These are phyloP conservation scores for Omphalotus olearius DNA, from an alignment of 1,284 basidiomycete species.

Conservation along the genomic window DNA sequence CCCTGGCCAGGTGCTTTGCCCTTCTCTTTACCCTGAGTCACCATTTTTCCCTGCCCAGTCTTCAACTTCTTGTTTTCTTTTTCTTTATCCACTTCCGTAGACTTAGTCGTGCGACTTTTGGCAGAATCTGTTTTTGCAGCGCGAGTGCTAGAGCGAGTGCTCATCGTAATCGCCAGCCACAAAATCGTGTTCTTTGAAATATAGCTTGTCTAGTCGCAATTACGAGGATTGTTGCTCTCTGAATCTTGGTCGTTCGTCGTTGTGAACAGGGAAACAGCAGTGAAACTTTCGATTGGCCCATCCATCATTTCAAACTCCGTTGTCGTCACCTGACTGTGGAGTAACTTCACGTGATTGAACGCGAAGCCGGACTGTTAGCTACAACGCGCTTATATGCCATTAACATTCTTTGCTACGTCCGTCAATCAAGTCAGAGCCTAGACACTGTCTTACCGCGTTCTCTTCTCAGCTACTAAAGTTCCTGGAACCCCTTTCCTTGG, in stretches of 20 bases:
- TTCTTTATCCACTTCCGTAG: slow-evolving; percentile 3
- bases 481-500: too few species aligned
- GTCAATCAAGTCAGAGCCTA: too few species aligned
- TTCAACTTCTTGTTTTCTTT: slow-evolving; percentile 15
- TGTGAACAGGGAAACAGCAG: neutral
- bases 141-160: slow-evolving; percentile 34
- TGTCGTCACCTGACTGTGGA: too few species aligned
- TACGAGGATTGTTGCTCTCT: neutral
- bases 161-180: slow-evolving; percentile 30
- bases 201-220: too few species aligned
- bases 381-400: too few species aligned
- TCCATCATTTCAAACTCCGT: neutral
- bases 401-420: too few species aligned
- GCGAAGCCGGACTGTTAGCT: too few species aligned
- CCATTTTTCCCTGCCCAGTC: slow-evolving; percentile 1
- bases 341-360: too few species aligned
- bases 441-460: too few species aligned
- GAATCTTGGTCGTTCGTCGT: slow-evolving; percentile 1
- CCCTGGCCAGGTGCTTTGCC: slow-evolving; percentile 11
- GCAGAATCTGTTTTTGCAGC: slow-evolving; percentile 18
- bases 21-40: slow-evolving; percentile 9
- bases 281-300: too few species aligned
- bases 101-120: neutral
- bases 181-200: too few species aligned
- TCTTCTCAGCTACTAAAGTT: too few species aligned